Conservation (phyloP, 306 rosid species). For the Psophocarpus tetragonolobus region DNA sequence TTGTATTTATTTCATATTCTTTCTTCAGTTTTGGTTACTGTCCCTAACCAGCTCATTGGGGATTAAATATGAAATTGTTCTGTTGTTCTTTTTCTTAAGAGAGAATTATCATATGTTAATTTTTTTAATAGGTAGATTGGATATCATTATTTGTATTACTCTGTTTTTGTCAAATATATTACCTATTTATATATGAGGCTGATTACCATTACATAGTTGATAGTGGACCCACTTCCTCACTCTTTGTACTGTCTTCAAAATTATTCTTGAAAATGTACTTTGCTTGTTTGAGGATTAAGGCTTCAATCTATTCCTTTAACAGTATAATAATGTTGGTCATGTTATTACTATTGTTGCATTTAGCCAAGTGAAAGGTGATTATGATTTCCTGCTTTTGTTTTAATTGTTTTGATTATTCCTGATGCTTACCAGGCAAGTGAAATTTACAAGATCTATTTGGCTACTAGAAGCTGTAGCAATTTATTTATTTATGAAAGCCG, state of each 20-base stretch:
- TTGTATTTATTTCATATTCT: constrained; percentile 24
- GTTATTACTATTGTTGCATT: no score
- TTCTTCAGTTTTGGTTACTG: constrained; percentile 22
- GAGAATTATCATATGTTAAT: constrained; percentile 7
- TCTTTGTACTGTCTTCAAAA: background rate
- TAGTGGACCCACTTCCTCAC: background rate
- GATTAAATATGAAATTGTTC: constrained; percentile 17
- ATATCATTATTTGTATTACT: constrained; percentile 11
- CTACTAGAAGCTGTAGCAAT: no score
- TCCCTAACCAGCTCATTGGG: background rate
- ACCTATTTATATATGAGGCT: constrained; percentile 4
- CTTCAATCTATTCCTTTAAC: background rate
- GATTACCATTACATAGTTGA: background rate
- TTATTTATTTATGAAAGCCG: no score
- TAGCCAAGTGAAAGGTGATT: no score
- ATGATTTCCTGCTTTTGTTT: no score
- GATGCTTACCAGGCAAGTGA: no score
- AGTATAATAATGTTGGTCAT: background rate
- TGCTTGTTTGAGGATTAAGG: constrained; percentile 1
- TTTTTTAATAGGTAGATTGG: background rate
- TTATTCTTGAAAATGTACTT: background rate
- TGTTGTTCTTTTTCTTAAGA: background rate
- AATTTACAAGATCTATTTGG: no score
- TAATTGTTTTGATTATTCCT: no score
- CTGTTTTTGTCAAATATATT: no score